These are phyloP conservation scores for Colletotrichum viniferum DNA, from an alignment of 2,329 filamentous ascomycete species.

Conservation along the genomic window DNA sequence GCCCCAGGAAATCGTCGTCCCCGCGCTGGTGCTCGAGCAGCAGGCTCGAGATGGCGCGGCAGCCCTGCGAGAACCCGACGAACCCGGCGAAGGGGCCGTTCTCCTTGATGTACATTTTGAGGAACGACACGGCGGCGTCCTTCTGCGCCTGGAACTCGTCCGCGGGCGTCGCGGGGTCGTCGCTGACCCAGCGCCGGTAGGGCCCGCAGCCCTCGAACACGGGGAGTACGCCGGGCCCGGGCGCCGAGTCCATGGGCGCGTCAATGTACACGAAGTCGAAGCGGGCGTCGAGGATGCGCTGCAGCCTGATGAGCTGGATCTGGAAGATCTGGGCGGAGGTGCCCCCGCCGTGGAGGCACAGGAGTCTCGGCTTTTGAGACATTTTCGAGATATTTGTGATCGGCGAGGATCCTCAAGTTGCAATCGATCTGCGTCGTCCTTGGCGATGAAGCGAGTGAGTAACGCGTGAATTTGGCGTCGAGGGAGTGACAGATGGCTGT, in stretches of 20 bases:
- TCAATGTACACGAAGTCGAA: constrained; percentile 14
- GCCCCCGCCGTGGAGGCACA: constrained; percentile 19
- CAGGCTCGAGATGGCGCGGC: constrained; percentile 8
- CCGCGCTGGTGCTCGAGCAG: constrained; percentile 15
- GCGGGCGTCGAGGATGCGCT: background rate
- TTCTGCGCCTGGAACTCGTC: constrained; percentile 9
- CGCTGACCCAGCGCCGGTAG: constrained; percentile 14
- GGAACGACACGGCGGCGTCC: background rate
- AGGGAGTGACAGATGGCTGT: background rate
- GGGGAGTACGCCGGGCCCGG: constrained; percentile 11
- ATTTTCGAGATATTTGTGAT: background rate
- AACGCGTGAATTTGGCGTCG: background rate
- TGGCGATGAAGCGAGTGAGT: background rate
- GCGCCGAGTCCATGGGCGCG: constrained; percentile 2
- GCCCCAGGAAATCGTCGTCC: background rate
- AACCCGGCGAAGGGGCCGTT: constrained; percentile 15
- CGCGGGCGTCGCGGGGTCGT: constrained; percentile 5
- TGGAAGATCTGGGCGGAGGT: constrained; percentile 5
- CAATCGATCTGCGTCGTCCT: fast-evolving
- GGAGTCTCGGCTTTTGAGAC: constrained; percentile 1
- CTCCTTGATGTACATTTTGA: constrained; percentile 10
- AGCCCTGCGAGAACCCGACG: constrained; percentile 15
- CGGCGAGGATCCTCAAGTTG: no score
- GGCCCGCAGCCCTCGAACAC: constrained; percentile 16
- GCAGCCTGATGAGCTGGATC: constrained; percentile 13